Base-by-base conservation (phyloP, 352 stramenopile genomes). In the Phytopythium chamaehyphon region DNA sequence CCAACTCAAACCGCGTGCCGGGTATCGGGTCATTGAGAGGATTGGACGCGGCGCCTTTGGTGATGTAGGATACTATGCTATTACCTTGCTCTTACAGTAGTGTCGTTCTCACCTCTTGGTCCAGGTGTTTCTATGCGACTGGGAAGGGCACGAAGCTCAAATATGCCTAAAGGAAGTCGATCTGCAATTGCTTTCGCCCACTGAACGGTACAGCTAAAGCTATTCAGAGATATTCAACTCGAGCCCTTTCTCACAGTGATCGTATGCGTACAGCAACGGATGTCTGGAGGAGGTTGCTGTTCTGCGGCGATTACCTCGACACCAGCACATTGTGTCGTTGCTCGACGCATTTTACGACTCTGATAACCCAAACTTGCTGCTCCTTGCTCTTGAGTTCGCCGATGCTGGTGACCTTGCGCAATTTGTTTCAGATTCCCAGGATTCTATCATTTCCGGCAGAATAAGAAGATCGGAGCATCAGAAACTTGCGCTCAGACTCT, bases 371-470 rank as follows among this genome's bases (percentile, higher is more conserved):
- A 59, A 69, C 11, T 24, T 62, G 23, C 54, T 90, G 24, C 24
- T 83, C 18, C 43, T 94, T 2, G 51, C 89, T 24, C 72, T 94
- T 2, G 86, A 95, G 48, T 79, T 87, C 19, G 86, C 76, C 6
- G 67, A 84, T 26, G 66, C 40, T 2, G 86, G 83, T 9, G 77
- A 90, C 42, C 64, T 95, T 2, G 63, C 85, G 12, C 37, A 46
- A 1, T 69, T 68, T 21, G 57, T 90, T 15, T 56, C 64, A 18
- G 37, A 40, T 42, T 21, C 12, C 11, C n/a, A 40, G 4, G 26
- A 40, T 18, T 2, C 9, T n/a, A 33, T n/a, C 24, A 26, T 28
- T 7, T 15, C 19, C 24, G 16, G 14, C 2, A 18, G 11, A 22
- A 21, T 15, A 18, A 19, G 14, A 18, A 2, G 37, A 18, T 26